Percentiles rank a stretch among this genome's conserved stretches.
Evolutionary conservation across 202 grass and related monocot species (phyloP).

Genomic region (Tripidium arundinaceum): DNA sequence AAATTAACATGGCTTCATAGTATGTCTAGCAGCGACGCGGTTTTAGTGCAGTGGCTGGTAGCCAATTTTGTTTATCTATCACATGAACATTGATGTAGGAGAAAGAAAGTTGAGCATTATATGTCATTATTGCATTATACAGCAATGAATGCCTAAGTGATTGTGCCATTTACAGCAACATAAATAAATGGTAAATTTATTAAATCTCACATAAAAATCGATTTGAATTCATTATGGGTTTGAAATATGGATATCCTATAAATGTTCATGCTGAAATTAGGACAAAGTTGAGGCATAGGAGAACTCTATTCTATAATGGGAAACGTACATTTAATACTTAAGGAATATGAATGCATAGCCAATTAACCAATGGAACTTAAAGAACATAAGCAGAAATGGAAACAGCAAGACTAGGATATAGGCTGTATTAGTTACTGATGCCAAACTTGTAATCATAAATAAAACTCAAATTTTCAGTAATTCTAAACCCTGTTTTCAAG

Average conservation of each 20-base stretch:
- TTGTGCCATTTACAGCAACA: neutral
- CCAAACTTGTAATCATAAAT: neutral
- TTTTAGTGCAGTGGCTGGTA: neutral
- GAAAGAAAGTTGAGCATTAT: neutral
- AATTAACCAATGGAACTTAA: neutral
- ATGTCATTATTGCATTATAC: neutral
- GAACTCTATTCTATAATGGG: neutral
- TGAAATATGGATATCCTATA: neutral
- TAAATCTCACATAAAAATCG: neutral
- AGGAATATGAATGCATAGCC: neutral
- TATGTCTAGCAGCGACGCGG: neutral
- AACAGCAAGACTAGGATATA: neutral
- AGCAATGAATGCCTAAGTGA: neutral
- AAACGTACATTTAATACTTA: neutral
- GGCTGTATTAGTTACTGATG: neutral
- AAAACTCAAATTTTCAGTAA: neutral
- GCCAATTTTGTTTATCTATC: neutral
- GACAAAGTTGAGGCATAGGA: neutral
- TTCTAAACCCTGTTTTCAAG: too few species aligned
- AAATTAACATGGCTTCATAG: neutral
- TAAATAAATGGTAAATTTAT: neutral
- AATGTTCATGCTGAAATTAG: neutral
- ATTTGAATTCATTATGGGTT: neutral
- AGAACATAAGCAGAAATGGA: conserved; percentile 10
- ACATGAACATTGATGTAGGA: neutral